phyloP scores from a whole-genome alignment of 1,284 basidiomycete species.

The Naganishia sp. region DNA sequence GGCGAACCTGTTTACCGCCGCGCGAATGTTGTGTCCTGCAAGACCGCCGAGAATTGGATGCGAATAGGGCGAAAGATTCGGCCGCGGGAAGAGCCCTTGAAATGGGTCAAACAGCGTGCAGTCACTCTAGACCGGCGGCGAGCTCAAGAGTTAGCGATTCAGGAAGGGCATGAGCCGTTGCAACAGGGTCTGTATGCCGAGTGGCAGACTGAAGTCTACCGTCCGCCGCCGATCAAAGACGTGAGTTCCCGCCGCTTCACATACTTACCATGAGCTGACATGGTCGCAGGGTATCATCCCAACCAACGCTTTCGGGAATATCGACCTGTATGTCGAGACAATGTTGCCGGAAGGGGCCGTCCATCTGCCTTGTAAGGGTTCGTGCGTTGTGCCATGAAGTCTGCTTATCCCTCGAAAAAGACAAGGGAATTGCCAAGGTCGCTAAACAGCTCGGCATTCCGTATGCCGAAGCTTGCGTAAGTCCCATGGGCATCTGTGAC shows the following conservation, averaged over 20 bases:
- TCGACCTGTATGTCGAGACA: slow-evolving; percentile 90
- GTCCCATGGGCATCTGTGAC: slow-evolving; percentile 53
- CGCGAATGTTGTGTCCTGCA: slow-evolving; percentile 75
- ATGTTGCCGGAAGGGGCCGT: slow-evolving; percentile 89
- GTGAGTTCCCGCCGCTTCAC: slow-evolving; percentile 62
- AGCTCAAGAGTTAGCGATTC: slow-evolving; percentile 72
- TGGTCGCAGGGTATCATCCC: slow-evolving; percentile 76
- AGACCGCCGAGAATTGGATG: slow-evolving; percentile 94
- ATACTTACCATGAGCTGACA: no score
- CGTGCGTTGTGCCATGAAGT: slow-evolving; percentile 9
- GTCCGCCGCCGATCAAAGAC: slow-evolving; percentile 75
- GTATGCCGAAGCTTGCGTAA: slow-evolving; percentile 82
- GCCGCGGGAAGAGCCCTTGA: slow-evolving; percentile 78
- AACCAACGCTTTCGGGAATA: slow-evolving; percentile 95
- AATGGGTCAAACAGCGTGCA: slow-evolving; percentile 83
- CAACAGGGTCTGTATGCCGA: slow-evolving; percentile 86
- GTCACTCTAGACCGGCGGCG: slow-evolving; percentile 79
- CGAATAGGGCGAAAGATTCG: slow-evolving; percentile 75
- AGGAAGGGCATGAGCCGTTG: slow-evolving; percentile 62
- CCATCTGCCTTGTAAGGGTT: slow-evolving; percentile 78
- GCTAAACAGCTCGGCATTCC: slow-evolving; percentile 83
- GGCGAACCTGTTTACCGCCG: slow-evolving; percentile 92
- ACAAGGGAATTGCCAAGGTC: slow-evolving; percentile 83
- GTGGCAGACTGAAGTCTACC: slow-evolving; percentile 81
- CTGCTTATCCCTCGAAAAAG: slow-evolving; percentile 54